Percentiles rank a stretch among this genome's conserved stretches.
phyloP scores from a whole-genome alignment of 2,329 filamentous ascomycete genomes.

The Reticulascus tulasneorum region DNA sequence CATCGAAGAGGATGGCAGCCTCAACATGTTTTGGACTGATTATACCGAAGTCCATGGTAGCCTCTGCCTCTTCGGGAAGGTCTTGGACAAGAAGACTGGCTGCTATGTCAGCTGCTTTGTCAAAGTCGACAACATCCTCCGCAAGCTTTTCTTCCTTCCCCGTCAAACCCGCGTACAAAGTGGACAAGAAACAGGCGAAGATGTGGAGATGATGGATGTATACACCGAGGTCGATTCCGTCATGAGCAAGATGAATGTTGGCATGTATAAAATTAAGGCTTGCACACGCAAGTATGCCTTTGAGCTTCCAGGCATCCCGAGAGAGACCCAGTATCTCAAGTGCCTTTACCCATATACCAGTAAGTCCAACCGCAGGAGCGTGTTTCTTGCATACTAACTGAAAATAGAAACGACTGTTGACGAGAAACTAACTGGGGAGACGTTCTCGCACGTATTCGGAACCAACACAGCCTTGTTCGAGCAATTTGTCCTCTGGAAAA shows the following conservation, averaged over 20 bases:
- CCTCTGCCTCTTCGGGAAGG: conserved; percentile 92
- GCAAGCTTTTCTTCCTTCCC: conserved; percentile 91
- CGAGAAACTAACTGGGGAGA: conserved; percentile 71
- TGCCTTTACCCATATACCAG: conserved; percentile 92
- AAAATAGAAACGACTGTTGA: conserved; percentile 61
- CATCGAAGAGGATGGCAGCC: conserved; percentile 87
- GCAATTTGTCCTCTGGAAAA: conserved; percentile 98
- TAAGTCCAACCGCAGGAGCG: conserved; percentile 31
- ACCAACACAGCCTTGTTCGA: conserved; percentile 92
- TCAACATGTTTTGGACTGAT: conserved; percentile 96
- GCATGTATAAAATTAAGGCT: conserved; percentile 89
- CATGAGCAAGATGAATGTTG: conserved; percentile 83
- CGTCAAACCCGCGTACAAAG: conserved; percentile 56
- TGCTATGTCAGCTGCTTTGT: conserved; percentile 87
- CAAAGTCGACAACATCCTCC: conserved; percentile 89
- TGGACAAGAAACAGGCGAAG: conserved; percentile 68
- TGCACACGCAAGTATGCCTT: conserved; percentile 93
- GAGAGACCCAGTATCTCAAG: conserved; percentile 88
- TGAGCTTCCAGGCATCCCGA: conserved; percentile 81
- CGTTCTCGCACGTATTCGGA: conserved; percentile 91
- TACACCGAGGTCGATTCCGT: conserved; percentile 84
- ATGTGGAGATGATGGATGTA: conserved; percentile 82
- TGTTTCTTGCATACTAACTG: conserved; percentile 16
- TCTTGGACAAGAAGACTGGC: conserved; percentile 79
- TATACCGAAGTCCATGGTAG: conserved; percentile 90